phyloP scores from a whole-genome alignment of 1,284 basidiomycete genomes.

The Rhodotorula sp. region DNA sequence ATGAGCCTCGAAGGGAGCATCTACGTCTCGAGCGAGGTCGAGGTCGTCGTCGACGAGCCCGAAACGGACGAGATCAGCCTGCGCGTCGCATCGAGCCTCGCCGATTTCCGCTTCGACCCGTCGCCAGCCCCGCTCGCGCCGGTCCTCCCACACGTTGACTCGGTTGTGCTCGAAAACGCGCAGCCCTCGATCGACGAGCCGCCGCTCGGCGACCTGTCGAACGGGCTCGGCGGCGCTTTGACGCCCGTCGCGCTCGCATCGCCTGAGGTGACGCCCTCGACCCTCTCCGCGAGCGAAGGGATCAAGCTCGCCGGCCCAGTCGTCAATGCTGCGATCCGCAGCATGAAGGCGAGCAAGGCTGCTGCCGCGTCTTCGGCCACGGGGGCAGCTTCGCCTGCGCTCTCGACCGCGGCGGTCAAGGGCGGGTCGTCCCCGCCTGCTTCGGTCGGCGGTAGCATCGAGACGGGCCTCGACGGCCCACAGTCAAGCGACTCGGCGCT shows the following conservation, averaged over 20 bases:
- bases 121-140: background rate
- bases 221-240: background rate
- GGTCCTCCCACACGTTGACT: background rate
- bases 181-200: background rate
- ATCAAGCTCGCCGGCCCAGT: constrained; percentile 18
- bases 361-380: background rate
- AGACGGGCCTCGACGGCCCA: background rate
- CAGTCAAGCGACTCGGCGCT: background rate
- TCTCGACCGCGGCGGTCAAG: no score
- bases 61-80: constrained; percentile 14
- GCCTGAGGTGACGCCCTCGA: background rate
- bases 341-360: constrained; percentile 15
- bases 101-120: no score
- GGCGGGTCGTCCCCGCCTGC: background rate
- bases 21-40: constrained; percentile 28
- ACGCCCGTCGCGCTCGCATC: background rate
- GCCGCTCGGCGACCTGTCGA: constrained; percentile 1
- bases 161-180: background rate
- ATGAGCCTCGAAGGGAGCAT: constrained; percentile 38
- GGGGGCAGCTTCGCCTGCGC: background rate
- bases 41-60: constrained; percentile 22
- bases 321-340: constrained; percentile 23
- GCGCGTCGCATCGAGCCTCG: background rate
- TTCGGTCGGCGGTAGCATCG: background rate
- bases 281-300: background rate